phyloP scores from a whole-genome alignment of 768 basidiomycete species.

The Leccinum sublutescens region DNA sequence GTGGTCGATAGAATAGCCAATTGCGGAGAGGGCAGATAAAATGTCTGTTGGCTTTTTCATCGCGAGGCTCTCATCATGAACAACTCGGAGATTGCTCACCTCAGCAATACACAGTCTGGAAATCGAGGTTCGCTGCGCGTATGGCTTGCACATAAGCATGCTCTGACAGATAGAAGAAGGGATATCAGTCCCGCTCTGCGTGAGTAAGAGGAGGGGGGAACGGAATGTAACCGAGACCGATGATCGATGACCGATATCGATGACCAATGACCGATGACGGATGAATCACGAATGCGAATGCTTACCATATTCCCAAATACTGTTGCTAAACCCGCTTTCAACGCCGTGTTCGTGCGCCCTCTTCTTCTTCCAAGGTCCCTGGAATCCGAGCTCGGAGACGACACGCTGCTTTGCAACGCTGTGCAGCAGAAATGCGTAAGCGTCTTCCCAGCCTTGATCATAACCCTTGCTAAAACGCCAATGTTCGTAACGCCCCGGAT shows the following conservation, averaged over 20 bases:
- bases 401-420: constrained; percentile 16
- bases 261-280: neutral
- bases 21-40: neutral
- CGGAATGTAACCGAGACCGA: neutral
- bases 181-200: constrained; percentile 1
- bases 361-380: constrained; percentile 53
- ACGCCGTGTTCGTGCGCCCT: constrained; percentile 44
- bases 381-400: constrained; percentile 63
- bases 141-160: constrained; percentile 64
- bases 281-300: neutral
- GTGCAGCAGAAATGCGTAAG: constrained; percentile 51
- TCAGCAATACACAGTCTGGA: constrained; percentile 34
- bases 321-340: constrained; percentile 37
- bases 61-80: neutral
- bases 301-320: constrained; percentile 68
- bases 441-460: constrained; percentile 69
- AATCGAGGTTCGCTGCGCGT: constrained; percentile 41
- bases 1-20: neutral
- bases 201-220: neutral
- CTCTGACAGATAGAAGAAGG: constrained; percentile 34
- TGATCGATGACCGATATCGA: neutral
- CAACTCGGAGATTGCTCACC: neutral
- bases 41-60: neutral
- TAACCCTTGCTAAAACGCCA: constrained; percentile 69
- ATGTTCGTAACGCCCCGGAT: constrained; percentile 61